phyloP scores from a whole-genome alignment of 352 stramenopile species.

The Phytophthora vignae region DNA sequence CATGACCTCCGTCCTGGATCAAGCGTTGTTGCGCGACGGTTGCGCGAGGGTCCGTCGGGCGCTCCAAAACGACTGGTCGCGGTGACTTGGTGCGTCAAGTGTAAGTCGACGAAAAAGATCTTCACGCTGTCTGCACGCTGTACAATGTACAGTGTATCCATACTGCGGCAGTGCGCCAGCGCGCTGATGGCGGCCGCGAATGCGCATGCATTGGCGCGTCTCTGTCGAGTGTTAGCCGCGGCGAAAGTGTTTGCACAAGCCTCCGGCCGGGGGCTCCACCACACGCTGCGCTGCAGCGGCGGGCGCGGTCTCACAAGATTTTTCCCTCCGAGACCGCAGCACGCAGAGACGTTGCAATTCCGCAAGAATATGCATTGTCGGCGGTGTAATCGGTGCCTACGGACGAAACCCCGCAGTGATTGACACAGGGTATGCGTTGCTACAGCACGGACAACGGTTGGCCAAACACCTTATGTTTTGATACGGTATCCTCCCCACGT shows the following conservation, averaged over 20 bases:
- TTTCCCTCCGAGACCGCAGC: slow-evolving; percentile 1
- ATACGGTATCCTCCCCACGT: not conserved
- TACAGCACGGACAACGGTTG: not conserved
- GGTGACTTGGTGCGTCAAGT: not conserved
- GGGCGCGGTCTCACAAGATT: slow-evolving; percentile 14
- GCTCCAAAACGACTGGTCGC: slow-evolving; percentile 19
- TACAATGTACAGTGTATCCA: too few relatives aligned
- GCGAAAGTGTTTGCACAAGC: slow-evolving; percentile 25
- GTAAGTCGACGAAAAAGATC: not conserved
- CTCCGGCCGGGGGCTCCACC: not conserved
- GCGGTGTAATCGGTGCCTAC: not conserved
- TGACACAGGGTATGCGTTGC: not conserved
- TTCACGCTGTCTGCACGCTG: too few relatives aligned
- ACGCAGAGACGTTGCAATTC: too few relatives aligned
- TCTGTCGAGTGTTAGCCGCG: slow-evolving; percentile 10
- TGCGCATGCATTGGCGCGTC: not conserved
- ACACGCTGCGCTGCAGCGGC: not conserved
- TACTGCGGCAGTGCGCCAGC: too few relatives aligned
- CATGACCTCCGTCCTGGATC: slow-evolving; percentile 2
- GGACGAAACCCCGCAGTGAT: not conserved
- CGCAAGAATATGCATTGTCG: not conserved
- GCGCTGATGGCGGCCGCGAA: not conserved
- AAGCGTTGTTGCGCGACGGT: not conserved
- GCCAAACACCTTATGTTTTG: not conserved
- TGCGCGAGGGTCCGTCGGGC: not conserved